A percentile compares a stretch with the other conserved stretches of the same genome.
phyloP scores from a whole-genome alignment of 2,329 filamentous ascomycete species.

The Penicillium sp. region DNA sequence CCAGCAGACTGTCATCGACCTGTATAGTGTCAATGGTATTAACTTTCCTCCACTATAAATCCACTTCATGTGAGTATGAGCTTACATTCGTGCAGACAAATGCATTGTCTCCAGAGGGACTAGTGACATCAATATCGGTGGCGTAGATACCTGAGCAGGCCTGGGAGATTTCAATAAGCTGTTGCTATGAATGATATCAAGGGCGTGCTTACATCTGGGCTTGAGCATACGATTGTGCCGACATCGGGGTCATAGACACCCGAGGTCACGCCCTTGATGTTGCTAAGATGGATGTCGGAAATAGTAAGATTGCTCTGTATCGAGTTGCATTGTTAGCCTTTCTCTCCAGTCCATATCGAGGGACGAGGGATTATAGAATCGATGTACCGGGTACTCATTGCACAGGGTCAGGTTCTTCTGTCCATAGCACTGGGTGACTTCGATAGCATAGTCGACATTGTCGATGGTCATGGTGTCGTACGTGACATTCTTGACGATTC shows the following conservation, averaged over 20 bases:
- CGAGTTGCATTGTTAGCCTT: no score
- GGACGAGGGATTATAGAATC: no score
- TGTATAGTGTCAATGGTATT: slow-evolving; percentile 4
- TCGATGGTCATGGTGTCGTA: slow-evolving; percentile 60
- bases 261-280: slow-evolving; percentile 56
- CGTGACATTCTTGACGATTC: slow-evolving; percentile 64
- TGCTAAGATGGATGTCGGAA: slow-evolving; percentile 54
- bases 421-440: slow-evolving; percentile 65
- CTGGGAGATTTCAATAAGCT: slow-evolving; percentile 18
- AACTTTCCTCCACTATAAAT: background rate
- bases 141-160: slow-evolving; percentile 50
- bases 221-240: slow-evolving; percentile 51
- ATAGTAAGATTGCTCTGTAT: slow-evolving; percentile 50
- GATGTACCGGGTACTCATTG: slow-evolving; percentile 53
- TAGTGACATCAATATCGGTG: slow-evolving; percentile 47
- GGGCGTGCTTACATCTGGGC: slow-evolving; percentile 47
- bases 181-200: no score
- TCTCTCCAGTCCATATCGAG: no score
- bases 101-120: slow-evolving; percentile 46
- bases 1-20: slow-evolving; percentile 34
- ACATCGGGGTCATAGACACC: slow-evolving; percentile 45
- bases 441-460: slow-evolving; percentile 65
- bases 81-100: slow-evolving; percentile 48
- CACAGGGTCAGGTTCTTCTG: slow-evolving; percentile 63
- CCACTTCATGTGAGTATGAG: background rate